These are phyloP conservation scores for Murraya koenigii DNA, from an alignment of 345 rosid species.

Conservation along the genomic window DNA sequence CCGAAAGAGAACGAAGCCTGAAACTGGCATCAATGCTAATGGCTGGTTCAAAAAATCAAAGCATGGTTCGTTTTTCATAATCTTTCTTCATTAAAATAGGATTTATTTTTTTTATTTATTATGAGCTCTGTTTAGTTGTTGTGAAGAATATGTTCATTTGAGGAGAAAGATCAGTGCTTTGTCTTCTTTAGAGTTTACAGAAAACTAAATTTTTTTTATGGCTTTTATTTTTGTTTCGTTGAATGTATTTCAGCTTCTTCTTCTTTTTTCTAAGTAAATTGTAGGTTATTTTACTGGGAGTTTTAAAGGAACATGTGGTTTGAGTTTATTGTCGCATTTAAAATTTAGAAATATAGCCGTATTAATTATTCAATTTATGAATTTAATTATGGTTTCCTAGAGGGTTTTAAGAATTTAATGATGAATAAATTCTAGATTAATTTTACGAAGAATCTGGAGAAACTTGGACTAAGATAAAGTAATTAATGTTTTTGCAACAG, in stretches of 20 bases:
- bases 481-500: constrained; percentile 85
- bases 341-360: not conserved
- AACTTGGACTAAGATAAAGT: constrained; percentile 39
- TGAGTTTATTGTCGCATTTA: not conserved
- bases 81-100: not conserved
- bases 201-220: not conserved
- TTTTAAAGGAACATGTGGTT: not conserved
- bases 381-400: not conserved
- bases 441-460: constrained; percentile 22
- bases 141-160: not conserved
- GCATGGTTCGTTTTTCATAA: constrained; percentile 33
- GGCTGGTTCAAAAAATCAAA: constrained; percentile 70
- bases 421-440: constrained; percentile 9
- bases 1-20: constrained; percentile 72
- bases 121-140: not conserved
- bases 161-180: not conserved
- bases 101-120: not conserved
- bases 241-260: too few species aligned
- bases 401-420: not conserved
- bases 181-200: not conserved
- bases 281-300: not conserved
- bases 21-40: constrained; percentile 51
- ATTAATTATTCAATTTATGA: not conserved
- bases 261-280: not conserved
- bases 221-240: not conserved